phyloP scores from a whole-genome alignment of 306 rosid genomes.

The Crataegus laevigata region DNA sequence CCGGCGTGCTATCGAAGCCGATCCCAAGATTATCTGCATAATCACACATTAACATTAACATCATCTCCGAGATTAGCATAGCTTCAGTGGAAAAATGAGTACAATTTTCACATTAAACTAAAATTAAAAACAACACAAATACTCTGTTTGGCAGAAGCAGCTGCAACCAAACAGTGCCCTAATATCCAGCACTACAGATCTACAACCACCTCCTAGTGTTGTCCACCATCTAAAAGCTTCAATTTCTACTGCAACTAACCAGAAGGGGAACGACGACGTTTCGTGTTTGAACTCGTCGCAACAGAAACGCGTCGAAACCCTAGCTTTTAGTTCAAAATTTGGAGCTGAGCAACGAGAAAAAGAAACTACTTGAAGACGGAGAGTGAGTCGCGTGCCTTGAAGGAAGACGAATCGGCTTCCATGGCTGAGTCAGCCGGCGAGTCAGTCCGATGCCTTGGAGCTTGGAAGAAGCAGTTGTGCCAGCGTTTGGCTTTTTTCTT shows the following conservation, averaged over 20 bases:
- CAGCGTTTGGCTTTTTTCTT: background rate
- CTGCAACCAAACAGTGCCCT: background rate
- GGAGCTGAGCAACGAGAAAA: background rate
- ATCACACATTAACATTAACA: background rate
- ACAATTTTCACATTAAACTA: background rate
- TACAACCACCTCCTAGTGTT: no score
- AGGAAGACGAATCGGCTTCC: slow-evolving; percentile 8
- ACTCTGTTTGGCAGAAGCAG: background rate
- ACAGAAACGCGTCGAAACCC: slow-evolving; percentile 6
- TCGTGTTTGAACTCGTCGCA: background rate
- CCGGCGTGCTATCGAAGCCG: slow-evolving; percentile 62
- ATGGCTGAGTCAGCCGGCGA: background rate
- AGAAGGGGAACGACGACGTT: background rate
- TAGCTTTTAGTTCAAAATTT: background rate
- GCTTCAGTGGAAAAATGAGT: background rate
- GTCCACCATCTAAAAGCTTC: background rate
- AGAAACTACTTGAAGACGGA: background rate
- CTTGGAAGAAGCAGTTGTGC: background rate
- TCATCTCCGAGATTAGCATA: background rate
- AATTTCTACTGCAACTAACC: background rate
- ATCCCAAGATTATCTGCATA: slow-evolving; percentile 69
- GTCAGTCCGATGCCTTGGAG: background rate
- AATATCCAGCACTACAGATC: background rate
- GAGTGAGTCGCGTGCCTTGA: slow-evolving; percentile 5
- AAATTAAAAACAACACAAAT: background rate